These are phyloP conservation scores for Paramecium sonneborni DNA, from an alignment of 73 alveolate species.

Conservation along the genomic window DNA sequence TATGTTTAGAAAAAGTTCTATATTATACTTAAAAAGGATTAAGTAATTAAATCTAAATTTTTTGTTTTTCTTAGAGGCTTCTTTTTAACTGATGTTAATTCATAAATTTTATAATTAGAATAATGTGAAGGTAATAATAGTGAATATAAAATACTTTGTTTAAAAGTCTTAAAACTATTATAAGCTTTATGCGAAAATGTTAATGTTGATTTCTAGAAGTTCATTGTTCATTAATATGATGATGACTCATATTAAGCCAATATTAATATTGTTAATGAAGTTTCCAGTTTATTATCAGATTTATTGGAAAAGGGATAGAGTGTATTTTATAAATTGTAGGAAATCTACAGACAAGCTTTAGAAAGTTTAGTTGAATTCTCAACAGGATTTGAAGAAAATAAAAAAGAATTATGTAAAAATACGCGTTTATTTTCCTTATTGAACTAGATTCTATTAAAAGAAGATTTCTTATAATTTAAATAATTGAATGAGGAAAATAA, in stretches of 20 bases:
- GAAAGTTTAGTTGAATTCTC: constrained; percentile 43
- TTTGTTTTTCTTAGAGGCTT: background rate
- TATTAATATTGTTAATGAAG: constrained; percentile 40
- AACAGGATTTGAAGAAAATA: constrained; percentile 24
- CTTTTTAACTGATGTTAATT: background rate
- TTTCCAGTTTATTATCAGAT: constrained; percentile 11
- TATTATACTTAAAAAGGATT: background rate
- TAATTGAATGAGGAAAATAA: background rate
- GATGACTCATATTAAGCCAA: constrained; percentile 35
- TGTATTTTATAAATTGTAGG: background rate
- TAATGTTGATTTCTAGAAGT: constrained; percentile 27
- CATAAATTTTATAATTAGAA: background rate
- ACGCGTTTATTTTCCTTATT: constrained; percentile 4
- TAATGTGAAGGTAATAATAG: background rate
- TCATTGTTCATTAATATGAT: constrained; percentile 2
- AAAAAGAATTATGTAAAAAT: constrained; percentile 28
- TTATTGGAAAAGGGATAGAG: background rate
- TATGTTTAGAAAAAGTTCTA: background rate
- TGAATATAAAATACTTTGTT: background rate
- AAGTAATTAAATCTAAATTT: background rate
- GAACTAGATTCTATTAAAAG: background rate
- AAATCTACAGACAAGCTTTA: constrained; percentile 2
- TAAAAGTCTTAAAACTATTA: constrained; percentile 2
- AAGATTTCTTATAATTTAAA: background rate
- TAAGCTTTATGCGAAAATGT: constrained; percentile 42